Base-by-base conservation (phyloP, 768 basidiomycete species). In the Amanita pseudoporphyria region DNA sequence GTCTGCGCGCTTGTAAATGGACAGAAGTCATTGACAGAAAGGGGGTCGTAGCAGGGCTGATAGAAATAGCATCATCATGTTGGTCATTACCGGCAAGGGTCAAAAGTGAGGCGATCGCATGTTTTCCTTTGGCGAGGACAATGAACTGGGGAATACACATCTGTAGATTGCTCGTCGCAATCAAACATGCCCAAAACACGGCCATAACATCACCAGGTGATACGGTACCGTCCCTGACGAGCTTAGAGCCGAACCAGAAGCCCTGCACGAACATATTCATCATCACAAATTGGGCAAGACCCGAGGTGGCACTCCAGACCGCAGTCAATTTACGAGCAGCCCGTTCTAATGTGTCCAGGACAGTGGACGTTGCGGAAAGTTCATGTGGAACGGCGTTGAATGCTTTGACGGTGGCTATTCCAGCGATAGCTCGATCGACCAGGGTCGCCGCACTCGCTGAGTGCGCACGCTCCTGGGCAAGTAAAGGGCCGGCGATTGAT, bases 121-220 rank as follows among this genome's bases (percentile, higher is more conserved):
- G 78, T 62, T 95, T 96, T 49, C 91, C 95, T 60, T 85, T 86
- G 14, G 83, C 75, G 52, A 96, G 67, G 26, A 72, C 66, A 54
- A 93, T 82, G 56, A 90, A 68, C 53, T 87, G 81, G 0, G 93
- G 92, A 9, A 97, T 79, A 58, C 81, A 82, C 74, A 86, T 81
- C 62, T 96, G 92, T 2, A 96, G 67, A 62, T 90, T 92, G 57
- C 77, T 83, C 1, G 87, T 84, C 0, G 90, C 92, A 53, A 97
- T 87, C 18, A 97, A 71, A 62, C 90, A 93, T 0, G 95, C 93
- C 94, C 95, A 98, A 64, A 98, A 99, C 45, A 94, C 90, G n/a
- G 87, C 82, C 84, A 93, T 94, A 54, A 97, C 87, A 31, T 84
- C 77, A 1, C 91, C 91, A 0, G 86, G 69, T 3, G 67, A 67